Base-by-base conservation (phyloP, 1,284 basidiomycete species). In the Boletus nobilissimus region DNA sequence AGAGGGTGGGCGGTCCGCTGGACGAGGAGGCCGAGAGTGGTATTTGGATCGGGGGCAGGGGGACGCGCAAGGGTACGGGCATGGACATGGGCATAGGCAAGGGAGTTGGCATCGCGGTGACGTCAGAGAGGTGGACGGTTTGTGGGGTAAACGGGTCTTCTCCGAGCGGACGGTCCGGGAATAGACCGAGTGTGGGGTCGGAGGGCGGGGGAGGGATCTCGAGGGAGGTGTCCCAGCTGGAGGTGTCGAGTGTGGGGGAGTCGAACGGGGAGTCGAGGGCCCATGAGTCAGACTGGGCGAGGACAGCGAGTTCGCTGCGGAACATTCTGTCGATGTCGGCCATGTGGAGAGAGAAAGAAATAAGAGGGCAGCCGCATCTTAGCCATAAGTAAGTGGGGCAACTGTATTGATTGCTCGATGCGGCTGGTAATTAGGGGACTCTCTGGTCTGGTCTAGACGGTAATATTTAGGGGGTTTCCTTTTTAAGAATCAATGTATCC, bases 281-380 rank as follows among this genome's bases (percentile, higher is more conserved):
- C 81, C 81, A 82, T 11, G 57, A 26, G 26, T 76, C 76, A 0
- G 72, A 63, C 39, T 76, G 68, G 5, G 72, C 81, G 19, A 80
- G 32, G 13, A 74, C 48, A 14, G 82, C 77, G 75, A 82, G 72
- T n/a, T 82, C 81, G 54, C 81, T 72, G 48, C 71, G 70, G 10
- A 83, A 80, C 82, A 82, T 84, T 57, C 79, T 81, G 72, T 82
- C 82, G 2, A 84, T 77, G 74, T 82, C 82, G 4, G 76, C 65
- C 83, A 84, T 83, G 51, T 32, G 19, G 18, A 32, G 26, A 36
- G 48, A 48, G 65, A 40, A 24, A 43, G 54, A 51, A 7, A 18
- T n/a, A 38, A 38, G 34, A 39, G 40, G 62, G n/a, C 71, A 77
- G 83, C 43, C 79, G n/a, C 80, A 82, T 80, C 78, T 48, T 32